Conservation (phyloP, 192 early-diverging fungal genomes). For the Lobosporangium transversale region DNA sequence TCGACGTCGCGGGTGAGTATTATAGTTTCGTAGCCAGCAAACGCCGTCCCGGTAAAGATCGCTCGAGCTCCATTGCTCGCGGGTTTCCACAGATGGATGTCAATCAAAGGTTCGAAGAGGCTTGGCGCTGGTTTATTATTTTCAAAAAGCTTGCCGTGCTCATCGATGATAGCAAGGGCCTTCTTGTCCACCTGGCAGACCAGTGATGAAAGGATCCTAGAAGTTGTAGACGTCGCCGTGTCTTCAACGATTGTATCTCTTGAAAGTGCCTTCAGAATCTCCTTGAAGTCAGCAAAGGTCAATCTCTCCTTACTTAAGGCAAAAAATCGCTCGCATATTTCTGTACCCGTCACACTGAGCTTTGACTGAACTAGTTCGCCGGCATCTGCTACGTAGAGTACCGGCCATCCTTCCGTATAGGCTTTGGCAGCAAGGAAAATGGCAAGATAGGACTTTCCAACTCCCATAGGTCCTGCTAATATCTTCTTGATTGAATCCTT, state of each 20-base stretch:
- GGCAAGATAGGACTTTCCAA: slow-evolving; percentile 32
- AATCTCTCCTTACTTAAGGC: background rate
- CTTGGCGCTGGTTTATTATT: background rate
- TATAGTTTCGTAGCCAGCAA: background rate
- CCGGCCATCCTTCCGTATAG: slow-evolving; percentile 15
- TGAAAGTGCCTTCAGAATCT: background rate
- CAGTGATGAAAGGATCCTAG: background rate
- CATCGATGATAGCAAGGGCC: slow-evolving; percentile 1
- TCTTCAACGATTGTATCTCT: background rate
- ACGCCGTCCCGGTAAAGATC: background rate
- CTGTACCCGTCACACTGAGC: background rate
- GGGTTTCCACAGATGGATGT: background rate
- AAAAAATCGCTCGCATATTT: slow-evolving; percentile 2
- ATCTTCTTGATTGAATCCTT: slow-evolving; percentile 7
- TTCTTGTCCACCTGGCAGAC: background rate
- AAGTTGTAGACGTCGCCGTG: background rate
- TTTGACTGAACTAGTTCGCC: background rate
- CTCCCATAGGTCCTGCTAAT: slow-evolving; percentile 24
- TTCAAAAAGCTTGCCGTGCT: slow-evolving; percentile 5
- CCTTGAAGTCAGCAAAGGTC: background rate
- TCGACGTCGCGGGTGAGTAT: background rate
- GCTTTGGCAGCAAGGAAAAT: slow-evolving; percentile 20
- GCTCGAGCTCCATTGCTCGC: slow-evolving; percentile 4
- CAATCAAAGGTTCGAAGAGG: background rate
- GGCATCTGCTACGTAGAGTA: slow-evolving; percentile 1